phyloP scores from a whole-genome alignment of 768 basidiomycete genomes.

The Dacryopinax spathularia region DNA sequence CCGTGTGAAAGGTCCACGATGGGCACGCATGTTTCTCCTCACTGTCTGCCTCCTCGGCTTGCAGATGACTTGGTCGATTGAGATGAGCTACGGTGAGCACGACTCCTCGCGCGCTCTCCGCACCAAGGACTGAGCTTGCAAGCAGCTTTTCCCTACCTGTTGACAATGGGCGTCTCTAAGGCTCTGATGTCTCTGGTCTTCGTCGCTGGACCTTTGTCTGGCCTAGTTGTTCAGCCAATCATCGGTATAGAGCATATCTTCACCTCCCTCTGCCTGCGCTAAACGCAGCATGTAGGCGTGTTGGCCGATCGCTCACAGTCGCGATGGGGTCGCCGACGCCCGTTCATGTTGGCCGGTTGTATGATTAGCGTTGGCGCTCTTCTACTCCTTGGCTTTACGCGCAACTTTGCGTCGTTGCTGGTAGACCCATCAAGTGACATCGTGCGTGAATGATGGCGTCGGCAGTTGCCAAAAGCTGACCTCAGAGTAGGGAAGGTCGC shows the following conservation, averaged over 20 bases:
- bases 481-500: conserved; percentile 37
- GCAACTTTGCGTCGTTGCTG: conserved; percentile 44
- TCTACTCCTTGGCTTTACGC: conserved; percentile 71
- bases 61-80: conserved; percentile 84
- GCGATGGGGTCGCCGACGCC: conserved; percentile 68
- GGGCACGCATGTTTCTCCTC: conserved; percentile 50
- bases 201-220: conserved; percentile 80
- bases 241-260: conserved; percentile 41
- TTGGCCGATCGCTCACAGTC: conserved; percentile 77
- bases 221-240: conserved; percentile 79
- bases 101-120: background rate
- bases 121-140: conserved; percentile 13
- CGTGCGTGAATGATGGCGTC: background rate
- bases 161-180: conserved; percentile 77
- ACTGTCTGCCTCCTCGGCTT: conserved; percentile 73
- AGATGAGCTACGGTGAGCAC: conserved; percentile 69
- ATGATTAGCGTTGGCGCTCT: conserved; percentile 53
- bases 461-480: background rate
- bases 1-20: conserved; percentile 50
- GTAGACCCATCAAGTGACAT: conserved; percentile 9
- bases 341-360: conserved; percentile 68
- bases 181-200: conserved; percentile 82
- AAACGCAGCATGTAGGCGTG: conserved; percentile 28
- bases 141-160: conserved; percentile 65
- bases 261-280: background rate